Percentiles rank a stretch among this genome's conserved stretches.
These are phyloP conservation scores for Arabis hirsuta DNA, from an alignment of 345 rosid genomes.

Conservation along the genomic window DNA sequence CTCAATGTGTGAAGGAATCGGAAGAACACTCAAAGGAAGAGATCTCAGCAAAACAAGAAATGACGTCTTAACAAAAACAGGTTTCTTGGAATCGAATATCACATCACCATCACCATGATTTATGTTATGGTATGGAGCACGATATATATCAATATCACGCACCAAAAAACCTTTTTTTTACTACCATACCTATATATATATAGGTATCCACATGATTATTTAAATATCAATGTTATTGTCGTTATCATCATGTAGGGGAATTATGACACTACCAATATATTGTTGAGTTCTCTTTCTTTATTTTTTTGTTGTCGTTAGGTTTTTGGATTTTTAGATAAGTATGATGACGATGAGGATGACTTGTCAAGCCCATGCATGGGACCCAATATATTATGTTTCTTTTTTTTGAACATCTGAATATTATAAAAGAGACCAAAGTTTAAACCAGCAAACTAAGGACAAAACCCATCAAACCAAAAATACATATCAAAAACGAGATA, in stretches of 20 bases:
- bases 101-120: conserved; percentile 35
- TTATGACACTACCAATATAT: conserved; percentile 44
- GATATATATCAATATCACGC: conserved; percentile 4
- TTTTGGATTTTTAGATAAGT: conserved; percentile 41
- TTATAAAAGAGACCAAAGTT: no score
- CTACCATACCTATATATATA: conserved; percentile 17
- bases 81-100: conserved; percentile 61
- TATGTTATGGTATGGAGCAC: conserved; percentile 33
- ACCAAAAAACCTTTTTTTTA: background rate
- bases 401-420: no score
- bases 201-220: conserved; percentile 39
- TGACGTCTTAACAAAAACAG: conserved; percentile 68
- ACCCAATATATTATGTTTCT: conserved; percentile 41
- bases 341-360: conserved; percentile 44
- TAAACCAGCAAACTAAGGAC: no score
- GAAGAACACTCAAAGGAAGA: conserved; percentile 89
- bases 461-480: no score
- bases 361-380: conserved; percentile 45
- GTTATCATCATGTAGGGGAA: conserved; percentile 45
- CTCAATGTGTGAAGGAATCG: conserved; percentile 85
- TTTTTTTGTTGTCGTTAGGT: conserved; percentile 40
- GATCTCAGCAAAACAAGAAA: conserved; percentile 82
- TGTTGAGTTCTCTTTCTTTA: conserved; percentile 38
- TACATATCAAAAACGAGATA: no score
- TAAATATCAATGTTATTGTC: conserved; percentile 45